Evolutionary conservation across 768 basidiomycete genomes (phyloP).

Genomic region (Mycena pura): DNA sequence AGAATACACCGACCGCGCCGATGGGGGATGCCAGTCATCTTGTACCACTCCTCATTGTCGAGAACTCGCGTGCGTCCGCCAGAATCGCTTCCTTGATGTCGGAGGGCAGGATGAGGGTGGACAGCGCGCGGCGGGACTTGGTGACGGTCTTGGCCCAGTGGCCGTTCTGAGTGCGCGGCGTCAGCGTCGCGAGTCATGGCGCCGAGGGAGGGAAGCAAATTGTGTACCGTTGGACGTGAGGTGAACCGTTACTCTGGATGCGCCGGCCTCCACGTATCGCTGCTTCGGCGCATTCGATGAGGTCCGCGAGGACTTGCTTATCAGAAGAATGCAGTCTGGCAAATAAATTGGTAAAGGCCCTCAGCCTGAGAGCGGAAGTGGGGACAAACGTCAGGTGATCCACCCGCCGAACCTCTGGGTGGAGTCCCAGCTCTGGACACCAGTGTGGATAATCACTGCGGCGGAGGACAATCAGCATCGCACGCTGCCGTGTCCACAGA

Average conservation of each 20-base stretch:
- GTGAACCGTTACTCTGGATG: not conserved
- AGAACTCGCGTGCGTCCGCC: constrained; percentile 13
- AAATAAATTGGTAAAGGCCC: not conserved
- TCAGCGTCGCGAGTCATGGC: not conserved
- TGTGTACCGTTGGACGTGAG: not conserved
- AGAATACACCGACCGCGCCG: not conserved
- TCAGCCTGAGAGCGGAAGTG: not conserved
- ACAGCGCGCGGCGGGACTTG: constrained; percentile 13
- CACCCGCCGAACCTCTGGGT: not conserved
- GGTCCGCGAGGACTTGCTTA: not conserved
- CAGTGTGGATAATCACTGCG: not conserved
- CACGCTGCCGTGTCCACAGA: not conserved
- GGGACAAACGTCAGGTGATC: not conserved
- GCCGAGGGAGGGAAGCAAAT: no score
- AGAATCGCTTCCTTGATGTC: constrained; percentile 9
- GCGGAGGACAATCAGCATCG: not conserved
- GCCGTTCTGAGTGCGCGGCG: not conserved
- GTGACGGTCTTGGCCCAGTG: constrained; percentile 3
- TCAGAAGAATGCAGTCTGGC: constrained; percentile 2
- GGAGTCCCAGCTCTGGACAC: not conserved
- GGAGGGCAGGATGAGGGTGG: constrained; percentile 12
- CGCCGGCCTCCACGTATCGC: not conserved
- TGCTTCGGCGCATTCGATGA: no score
- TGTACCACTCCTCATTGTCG: constrained; percentile 14
- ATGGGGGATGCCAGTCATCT: no score